Evolutionary conservation across 31 red algal genomes (phyloP).

Genomic region (Pterothamnion heteromorphum): DNA sequence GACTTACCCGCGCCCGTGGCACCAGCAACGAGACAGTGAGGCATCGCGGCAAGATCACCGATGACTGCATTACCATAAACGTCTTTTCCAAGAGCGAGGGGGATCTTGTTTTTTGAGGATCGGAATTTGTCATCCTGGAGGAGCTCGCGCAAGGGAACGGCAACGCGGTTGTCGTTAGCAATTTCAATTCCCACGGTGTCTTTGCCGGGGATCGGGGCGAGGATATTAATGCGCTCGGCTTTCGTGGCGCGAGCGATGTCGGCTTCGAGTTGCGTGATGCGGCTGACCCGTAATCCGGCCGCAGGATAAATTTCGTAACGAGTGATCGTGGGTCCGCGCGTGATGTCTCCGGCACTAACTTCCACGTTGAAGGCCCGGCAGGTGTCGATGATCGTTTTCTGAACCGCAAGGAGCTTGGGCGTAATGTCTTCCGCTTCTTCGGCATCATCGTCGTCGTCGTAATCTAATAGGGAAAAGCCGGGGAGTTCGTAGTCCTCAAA

Average conservation of each 20-base stretch:
- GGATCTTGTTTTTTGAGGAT: background rate
- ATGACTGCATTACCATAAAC: conserved; percentile 5
- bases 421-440: background rate
- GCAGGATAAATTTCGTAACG: background rate
- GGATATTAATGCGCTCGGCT: conserved; percentile 25
- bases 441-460: background rate
- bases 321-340: background rate
- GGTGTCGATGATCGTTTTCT: background rate
- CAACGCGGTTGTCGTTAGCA: background rate
- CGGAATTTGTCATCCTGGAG: conserved; percentile 20
- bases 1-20: conserved; percentile 48
- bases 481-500: background rate
- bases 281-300: background rate
- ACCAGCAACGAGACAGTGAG: conserved; percentile 38
- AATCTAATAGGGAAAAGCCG: background rate
- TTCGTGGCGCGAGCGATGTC: background rate
- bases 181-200: conserved; percentile 33
- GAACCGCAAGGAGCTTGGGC: background rate
- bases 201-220: conserved; percentile 37
- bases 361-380: background rate
- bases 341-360: background rate
- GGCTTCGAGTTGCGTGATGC: background rate
- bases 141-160: background rate
- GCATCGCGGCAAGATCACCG: conserved; percentile 39
- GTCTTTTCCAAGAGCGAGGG: conserved; percentile 44